These are phyloP conservation scores for Sclerotinia sclerotiorum DNA, from an alignment of 2,329 filamentous ascomycete species.

Conservation along the genomic window DNA sequence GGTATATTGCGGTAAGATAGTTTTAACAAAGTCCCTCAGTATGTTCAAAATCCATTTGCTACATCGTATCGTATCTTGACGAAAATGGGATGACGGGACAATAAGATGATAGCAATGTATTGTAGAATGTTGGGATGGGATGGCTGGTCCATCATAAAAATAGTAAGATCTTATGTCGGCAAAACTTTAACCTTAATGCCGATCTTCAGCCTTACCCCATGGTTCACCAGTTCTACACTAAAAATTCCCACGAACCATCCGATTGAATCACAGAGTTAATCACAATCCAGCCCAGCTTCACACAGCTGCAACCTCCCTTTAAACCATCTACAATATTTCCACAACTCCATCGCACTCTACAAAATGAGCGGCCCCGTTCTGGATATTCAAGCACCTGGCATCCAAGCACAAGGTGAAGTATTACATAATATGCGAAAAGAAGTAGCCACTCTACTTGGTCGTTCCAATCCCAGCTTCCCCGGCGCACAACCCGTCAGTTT, in stretches of 20 bases:
- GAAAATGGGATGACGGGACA: not conserved
- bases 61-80: not conserved
- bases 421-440: conserved; percentile 65
- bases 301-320: not conserved
- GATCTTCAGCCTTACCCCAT: conserved; percentile 22
- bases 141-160: not conserved
- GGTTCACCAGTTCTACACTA: not conserved
- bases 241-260: not conserved
- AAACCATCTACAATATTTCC: not conserved
- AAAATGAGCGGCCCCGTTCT: conserved; percentile 31
- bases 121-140: not conserved
- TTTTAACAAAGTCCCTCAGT: no score
- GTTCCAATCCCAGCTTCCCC: conserved; percentile 70
- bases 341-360: not conserved
- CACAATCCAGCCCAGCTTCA: not conserved
- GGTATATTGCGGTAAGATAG: no score
- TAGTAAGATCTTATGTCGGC: not conserved
- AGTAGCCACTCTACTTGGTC: conserved; percentile 72
- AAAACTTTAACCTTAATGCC: conserved; percentile 9
- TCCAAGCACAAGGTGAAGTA: conserved; percentile 63
- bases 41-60: no score
- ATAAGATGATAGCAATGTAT: no score
- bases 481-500: conserved; percentile 96
- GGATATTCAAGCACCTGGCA: conserved; percentile 58
- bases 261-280: not conserved